A percentile compares a stretch with the other conserved stretches of the same genome.
Conservation (phyloP, 2,329 filamentous ascomycete genomes). For the Claviceps citrina region DNA sequence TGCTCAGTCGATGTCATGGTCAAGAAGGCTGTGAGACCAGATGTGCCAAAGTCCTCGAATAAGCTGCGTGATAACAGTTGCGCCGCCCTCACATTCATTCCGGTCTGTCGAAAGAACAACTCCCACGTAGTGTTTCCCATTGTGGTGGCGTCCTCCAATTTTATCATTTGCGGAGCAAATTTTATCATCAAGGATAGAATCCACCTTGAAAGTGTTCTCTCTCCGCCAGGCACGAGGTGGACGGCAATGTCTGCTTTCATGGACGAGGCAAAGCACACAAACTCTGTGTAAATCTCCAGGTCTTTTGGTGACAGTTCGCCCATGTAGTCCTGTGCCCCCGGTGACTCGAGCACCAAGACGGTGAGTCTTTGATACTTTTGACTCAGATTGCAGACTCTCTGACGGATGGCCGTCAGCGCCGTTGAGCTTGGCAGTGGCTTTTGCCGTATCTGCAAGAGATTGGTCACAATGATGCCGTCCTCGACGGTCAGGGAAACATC, state of each 20-base stretch:
- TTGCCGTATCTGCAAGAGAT: constrained; percentile 57
- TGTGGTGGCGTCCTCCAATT: constrained; percentile 20
- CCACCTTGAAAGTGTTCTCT: constrained; percentile 38
- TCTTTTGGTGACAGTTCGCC: constrained; percentile 26
- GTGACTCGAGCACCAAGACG: constrained; percentile 48
- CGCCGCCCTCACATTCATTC: constrained; percentile 23
- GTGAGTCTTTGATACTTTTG: constrained; percentile 50
- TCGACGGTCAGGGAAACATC: constrained; percentile 58
- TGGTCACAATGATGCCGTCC: constrained; percentile 55
- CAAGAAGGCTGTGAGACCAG: constrained; percentile 18
- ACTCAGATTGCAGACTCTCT: constrained; percentile 37
- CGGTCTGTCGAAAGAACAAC: constrained; percentile 19
- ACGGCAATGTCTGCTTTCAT: constrained; percentile 25
- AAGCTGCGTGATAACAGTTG: constrained; percentile 18
- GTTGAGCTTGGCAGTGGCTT: constrained; percentile 42
- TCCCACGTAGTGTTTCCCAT: constrained; percentile 27
- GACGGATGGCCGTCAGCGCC: constrained; percentile 31
- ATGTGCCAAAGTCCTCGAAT: constrained; percentile 11
- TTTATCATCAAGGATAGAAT: constrained; percentile 35
- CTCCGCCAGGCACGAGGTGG: constrained; percentile 34
- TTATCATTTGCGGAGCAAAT: constrained; percentile 16
- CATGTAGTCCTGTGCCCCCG: constrained; percentile 25
- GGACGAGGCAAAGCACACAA: constrained; percentile 32
- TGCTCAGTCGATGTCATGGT: constrained; percentile 15
- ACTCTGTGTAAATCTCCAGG: constrained; percentile 29